Percentiles rank a stretch among this genome's conserved stretches.
These are phyloP conservation scores for Gremmenia infestans DNA, from an alignment of 2,329 filamentous ascomycete genomes.

Conservation along the genomic window DNA sequence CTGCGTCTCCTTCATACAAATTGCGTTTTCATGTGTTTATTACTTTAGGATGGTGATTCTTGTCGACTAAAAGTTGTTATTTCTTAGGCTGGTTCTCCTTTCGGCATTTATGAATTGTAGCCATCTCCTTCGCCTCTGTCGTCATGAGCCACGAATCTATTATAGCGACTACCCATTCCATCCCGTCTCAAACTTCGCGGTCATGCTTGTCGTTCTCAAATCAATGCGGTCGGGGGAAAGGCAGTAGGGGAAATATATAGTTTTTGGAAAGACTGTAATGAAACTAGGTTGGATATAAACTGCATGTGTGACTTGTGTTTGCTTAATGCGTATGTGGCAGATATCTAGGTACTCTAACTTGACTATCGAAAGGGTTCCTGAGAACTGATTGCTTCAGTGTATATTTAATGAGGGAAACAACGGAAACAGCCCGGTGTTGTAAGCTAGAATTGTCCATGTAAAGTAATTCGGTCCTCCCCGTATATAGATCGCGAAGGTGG, in stretches of 20 bases:
- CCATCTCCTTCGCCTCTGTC: constrained; percentile 24
- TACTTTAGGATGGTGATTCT: constrained; percentile 30
- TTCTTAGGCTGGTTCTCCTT: constrained; percentile 29
- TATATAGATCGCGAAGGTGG: too few relatives aligned
- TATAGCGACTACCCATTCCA: constrained; percentile 35
- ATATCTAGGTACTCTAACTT: background rate
- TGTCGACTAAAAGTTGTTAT: constrained; percentile 29
- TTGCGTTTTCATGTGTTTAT: constrained; percentile 27
- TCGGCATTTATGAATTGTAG: constrained; percentile 24
- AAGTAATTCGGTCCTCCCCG: too few relatives aligned
- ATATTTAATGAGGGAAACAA: too few relatives aligned
- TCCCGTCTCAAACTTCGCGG: constrained; percentile 21
- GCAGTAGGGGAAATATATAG: constrained; percentile 15
- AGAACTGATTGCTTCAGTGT: too few relatives aligned
- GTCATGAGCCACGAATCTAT: constrained; percentile 35
- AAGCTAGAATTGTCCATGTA: too few relatives aligned
- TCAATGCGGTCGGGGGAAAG: background rate
- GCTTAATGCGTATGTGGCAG: background rate
- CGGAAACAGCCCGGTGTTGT: too few relatives aligned
- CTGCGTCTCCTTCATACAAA: constrained; percentile 17
- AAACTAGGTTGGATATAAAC: constrained; percentile 10
- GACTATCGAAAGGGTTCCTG: too few relatives aligned
- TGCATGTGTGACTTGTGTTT: too few relatives aligned
- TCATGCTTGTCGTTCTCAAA: constrained; percentile 14
- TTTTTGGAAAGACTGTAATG: constrained; percentile 20